Conservation (phyloP, 2,329 filamentous ascomycete species). For the Alternaria gansuensis region DNA sequence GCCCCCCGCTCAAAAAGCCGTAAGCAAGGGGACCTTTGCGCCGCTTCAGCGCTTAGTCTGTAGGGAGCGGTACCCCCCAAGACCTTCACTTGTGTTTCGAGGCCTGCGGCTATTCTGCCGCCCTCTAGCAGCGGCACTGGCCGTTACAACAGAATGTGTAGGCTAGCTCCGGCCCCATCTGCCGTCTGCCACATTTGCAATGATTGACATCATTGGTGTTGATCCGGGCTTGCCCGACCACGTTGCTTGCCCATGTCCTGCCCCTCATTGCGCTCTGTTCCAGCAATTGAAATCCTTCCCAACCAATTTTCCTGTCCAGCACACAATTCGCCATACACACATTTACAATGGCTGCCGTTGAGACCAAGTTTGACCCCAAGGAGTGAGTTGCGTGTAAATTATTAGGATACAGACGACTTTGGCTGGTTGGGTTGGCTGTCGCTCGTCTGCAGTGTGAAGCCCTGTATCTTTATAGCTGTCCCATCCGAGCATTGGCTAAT, state of each 20-base stretch:
- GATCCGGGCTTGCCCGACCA: slow-evolving; percentile 22
- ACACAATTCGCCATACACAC: background rate
- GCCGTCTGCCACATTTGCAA: slow-evolving; percentile 16
- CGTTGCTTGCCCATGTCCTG: slow-evolving; percentile 9
- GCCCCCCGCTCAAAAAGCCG: slow-evolving; percentile 1
- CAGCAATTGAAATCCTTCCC: slow-evolving; percentile 2
- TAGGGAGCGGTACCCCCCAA: background rate
- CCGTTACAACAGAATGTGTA: background rate
- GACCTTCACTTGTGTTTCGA: background rate
- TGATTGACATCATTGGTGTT: slow-evolving; percentile 21
- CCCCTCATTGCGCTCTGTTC: slow-evolving; percentile 21
- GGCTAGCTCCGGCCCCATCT: slow-evolving; percentile 3
- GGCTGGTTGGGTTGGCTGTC: background rate
- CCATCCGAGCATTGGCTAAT: background rate
- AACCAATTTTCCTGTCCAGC: background rate
- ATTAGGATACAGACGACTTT: background rate
- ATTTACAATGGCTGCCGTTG: slow-evolving; percentile 50
- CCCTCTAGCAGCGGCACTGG: background rate
- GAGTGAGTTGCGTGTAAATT: slow-evolving; percentile 22
- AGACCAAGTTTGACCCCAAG: slow-evolving; percentile 61
- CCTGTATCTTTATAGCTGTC: background rate
- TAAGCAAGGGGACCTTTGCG: slow-evolving; percentile 4
- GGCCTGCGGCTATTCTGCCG: background rate
- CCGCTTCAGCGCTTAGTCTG: background rate
- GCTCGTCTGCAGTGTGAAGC: background rate